Percentiles rank a stretch among this genome's conserved stretches.
These are phyloP conservation scores for Daldinia decipiens DNA, from an alignment of 495 filamentous ascomycete genomes.

Conservation along the genomic window DNA sequence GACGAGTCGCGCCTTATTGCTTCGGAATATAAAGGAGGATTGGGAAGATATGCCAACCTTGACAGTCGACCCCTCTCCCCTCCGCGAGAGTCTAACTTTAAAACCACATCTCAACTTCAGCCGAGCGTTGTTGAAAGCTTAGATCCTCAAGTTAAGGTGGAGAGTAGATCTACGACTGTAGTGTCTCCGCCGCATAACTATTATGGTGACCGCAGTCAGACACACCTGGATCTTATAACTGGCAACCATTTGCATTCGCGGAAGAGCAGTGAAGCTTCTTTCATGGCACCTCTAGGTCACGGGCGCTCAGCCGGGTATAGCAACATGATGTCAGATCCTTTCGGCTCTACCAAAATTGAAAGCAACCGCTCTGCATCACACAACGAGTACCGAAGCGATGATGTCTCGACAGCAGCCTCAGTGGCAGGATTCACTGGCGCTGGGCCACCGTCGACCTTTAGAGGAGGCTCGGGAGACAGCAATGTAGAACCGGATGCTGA, in stretches of 20 bases:
- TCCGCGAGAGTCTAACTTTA: conserved; percentile 42
- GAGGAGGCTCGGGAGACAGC: conserved; percentile 33
- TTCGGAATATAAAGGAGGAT: conserved; percentile 87
- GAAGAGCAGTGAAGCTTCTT: conserved; percentile 39
- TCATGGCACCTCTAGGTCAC: conserved; percentile 28
- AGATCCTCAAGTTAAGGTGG: conserved; percentile 14
- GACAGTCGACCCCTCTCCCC: conserved; percentile 47
- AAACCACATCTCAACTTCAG: conserved; percentile 21
- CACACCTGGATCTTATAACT: conserved; percentile 23
- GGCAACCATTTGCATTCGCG: conserved; percentile 46
- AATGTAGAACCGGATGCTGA: conserved; percentile 32
- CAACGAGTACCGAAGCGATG: conserved; percentile 45
- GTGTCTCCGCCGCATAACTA: conserved; percentile 34
- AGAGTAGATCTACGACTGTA: conserved; percentile 26
- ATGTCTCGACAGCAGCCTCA: conserved; percentile 47
- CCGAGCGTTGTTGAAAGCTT: conserved; percentile 22
- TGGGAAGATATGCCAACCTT: conserved; percentile 74
- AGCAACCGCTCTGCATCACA: conserved; percentile 24
- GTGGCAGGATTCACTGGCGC: conserved; percentile 44
- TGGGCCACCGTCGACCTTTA: conserved; percentile 41
- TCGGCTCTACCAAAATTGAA: conserved; percentile 41
- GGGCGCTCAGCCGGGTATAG: conserved; percentile 31
- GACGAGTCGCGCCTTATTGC: conserved; percentile 94
- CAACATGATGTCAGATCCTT: conserved; percentile 39
- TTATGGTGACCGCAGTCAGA: conserved; percentile 36